Base-by-base conservation (phyloP, 805 yeast genomes). In the Nakazawaea peltata region DNA sequence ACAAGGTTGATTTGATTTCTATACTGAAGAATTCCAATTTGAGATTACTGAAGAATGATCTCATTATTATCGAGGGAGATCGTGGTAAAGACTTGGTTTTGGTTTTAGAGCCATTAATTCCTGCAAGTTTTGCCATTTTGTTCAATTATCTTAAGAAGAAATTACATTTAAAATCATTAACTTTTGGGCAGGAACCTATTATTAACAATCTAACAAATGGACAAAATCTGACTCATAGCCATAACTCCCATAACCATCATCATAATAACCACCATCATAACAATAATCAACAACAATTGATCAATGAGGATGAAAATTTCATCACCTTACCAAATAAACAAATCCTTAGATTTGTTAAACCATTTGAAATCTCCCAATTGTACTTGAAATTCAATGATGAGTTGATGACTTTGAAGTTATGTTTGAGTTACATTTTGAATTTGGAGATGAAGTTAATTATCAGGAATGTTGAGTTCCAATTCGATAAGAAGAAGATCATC, bases 41-140 rank as follows among this genome's bases (percentile, higher is more conserved):
- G 33, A 56, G 57, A 33, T 59, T 82, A 41, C 68, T 65, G 41
- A 64, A 71, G 30, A 65, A 72, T 37, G 92, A 83, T 54, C 64
- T 82, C 49, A 82, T 81, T 8, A 75, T 82, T 14, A 80, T 81
- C 38, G 92, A 83, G 57, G 94, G 92, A 36, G 94, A 83, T 52
- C 65, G 92, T 42, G 94, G 94, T 19, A 80, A 80, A 47, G 94
- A 83, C 54, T 55, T 83, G 43, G 90, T 78, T 8, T 71, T 77
- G 71, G 74, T 82, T 29, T 58, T 81, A 19, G 81, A 79, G 42
- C 85, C 90, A 1, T 54, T 65, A 28, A 68, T 81, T 21, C 69
- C 67, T 29, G 63, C 80, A 37, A 72, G 78, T 40, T 61, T 77
- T 52, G 90, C 90, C 2, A 65, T 81, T 32, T 65, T 83, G 40